These are phyloP conservation scores for Margaritispora aquatica DNA, from an alignment of 495 filamentous ascomycete species.

Conservation along the genomic window DNA sequence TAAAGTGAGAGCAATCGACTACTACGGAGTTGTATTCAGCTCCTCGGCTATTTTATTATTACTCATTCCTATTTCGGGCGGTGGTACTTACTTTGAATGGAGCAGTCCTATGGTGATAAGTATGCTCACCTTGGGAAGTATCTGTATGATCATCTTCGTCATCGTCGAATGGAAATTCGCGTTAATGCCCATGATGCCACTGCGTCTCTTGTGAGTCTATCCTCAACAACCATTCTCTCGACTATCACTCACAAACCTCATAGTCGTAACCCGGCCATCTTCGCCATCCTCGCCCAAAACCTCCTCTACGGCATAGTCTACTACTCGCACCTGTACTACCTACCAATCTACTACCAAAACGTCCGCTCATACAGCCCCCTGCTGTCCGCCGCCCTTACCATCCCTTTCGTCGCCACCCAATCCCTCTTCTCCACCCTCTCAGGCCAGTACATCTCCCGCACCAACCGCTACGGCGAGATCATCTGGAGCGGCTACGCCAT, in stretches of 20 bases:
- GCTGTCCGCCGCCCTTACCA: constrained; percentile 38
- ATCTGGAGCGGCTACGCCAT: constrained; percentile 45
- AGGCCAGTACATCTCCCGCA: constrained; percentile 51
- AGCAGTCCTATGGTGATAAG: constrained; percentile 54
- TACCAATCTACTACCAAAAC: constrained; percentile 43
- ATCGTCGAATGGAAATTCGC: constrained; percentile 54
- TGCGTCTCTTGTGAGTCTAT: constrained; percentile 40
- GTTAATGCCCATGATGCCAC: constrained; percentile 47
- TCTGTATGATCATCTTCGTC: constrained; percentile 41
- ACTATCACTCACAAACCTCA: not conserved
- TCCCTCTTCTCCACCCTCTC: constrained; percentile 44
- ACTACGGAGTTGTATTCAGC: constrained; percentile 42
- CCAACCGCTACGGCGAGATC: constrained; percentile 50
- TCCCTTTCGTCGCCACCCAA: constrained; percentile 48
- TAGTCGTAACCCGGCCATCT: constrained; percentile 39
- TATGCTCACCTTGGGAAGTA: constrained; percentile 49
- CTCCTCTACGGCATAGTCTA: constrained; percentile 56
- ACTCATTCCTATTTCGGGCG: constrained; percentile 57
- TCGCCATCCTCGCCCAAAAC: constrained; percentile 49
- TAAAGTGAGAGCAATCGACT: constrained; percentile 51
- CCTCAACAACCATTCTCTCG: not conserved
- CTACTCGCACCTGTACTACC: constrained; percentile 45
- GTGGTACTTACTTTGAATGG: constrained; percentile 55
- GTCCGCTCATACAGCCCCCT: constrained; percentile 29
- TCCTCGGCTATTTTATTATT: constrained; percentile 49